Evolutionary conservation across 139 green algal genomes (phyloP).

Genomic region (Asterochloris sp.): DNA sequence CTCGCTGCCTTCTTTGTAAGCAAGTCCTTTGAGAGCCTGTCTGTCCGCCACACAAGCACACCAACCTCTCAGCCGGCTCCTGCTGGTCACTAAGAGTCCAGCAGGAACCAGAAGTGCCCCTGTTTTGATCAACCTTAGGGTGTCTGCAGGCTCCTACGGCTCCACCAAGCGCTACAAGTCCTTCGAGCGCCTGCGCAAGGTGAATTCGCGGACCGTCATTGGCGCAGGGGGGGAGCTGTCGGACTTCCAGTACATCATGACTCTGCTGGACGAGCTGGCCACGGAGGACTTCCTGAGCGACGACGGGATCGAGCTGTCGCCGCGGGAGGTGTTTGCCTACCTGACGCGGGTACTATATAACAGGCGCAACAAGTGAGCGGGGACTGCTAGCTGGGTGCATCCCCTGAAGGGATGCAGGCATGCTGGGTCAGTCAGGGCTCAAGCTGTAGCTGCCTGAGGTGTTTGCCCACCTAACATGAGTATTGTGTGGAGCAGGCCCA

Average conservation of each 20-base stretch:
- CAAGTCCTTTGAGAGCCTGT: too few relatives aligned
- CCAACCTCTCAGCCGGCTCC: too few relatives aligned
- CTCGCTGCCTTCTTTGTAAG: too few relatives aligned
- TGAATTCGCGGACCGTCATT: slow-evolving; percentile 74
- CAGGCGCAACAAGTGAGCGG: slow-evolving; percentile 66
- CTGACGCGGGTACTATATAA: slow-evolving; percentile 97
- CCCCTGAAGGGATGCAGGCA: too few relatives aligned
- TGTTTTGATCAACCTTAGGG: background rate
- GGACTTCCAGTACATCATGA: slow-evolving; percentile 91
- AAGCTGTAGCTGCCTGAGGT: too few relatives aligned
- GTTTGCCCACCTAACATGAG: too few relatives aligned
- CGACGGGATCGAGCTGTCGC: slow-evolving; percentile 76
- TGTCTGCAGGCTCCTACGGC: slow-evolving; percentile 79
- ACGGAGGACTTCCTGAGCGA: slow-evolving; percentile 88
- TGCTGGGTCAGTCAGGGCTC: too few relatives aligned
- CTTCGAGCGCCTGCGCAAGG: slow-evolving; percentile 73
- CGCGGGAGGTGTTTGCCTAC: slow-evolving; percentile 85
- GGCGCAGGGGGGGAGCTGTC: slow-evolving; percentile 89
- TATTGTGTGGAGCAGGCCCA: too few relatives aligned
- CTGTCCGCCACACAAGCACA: too few relatives aligned
- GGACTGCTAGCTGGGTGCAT: too few relatives aligned
- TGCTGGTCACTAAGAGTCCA: too few relatives aligned
- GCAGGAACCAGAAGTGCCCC: too few relatives aligned
- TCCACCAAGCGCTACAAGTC: slow-evolving; percentile 98
- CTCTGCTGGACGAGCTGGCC: slow-evolving; percentile 86